A percentile compares a stretch with the other conserved stretches of the same genome.
phyloP scores from a whole-genome alignment of 768 basidiomycete genomes.

The Clitopilus hobsonii region DNA sequence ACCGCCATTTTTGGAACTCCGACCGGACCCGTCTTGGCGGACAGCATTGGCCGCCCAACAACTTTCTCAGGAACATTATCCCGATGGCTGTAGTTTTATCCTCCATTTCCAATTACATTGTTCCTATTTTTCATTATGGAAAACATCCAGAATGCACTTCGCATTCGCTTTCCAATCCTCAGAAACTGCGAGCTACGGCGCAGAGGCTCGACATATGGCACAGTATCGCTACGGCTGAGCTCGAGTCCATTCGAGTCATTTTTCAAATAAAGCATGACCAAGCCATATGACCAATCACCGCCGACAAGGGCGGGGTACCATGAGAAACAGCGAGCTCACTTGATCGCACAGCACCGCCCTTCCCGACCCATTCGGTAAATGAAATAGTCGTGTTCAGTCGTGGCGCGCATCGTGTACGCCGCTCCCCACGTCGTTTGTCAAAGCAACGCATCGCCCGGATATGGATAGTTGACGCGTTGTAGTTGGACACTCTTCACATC shows the following conservation, averaged over 20 bases:
- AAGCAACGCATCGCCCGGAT: not conserved
- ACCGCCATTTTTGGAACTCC: not conserved
- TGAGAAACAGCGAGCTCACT: not conserved
- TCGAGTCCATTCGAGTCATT: constrained; percentile 2
- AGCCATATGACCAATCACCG: not conserved
- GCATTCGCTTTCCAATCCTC: not conserved
- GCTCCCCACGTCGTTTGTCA: not conserved
- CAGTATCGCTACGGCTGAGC: not conserved
- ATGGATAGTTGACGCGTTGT: not conserved
- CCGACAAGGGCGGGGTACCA: not conserved
- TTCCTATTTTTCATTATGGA: not conserved
- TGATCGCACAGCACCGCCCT: not conserved
- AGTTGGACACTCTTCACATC: not conserved
- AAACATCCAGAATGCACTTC: not conserved
- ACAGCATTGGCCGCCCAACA: not conserved
- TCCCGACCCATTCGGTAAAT: not conserved
- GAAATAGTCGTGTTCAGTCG: not conserved
- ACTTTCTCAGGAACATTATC: not conserved
- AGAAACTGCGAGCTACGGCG: not conserved
- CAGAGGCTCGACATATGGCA: not conserved
- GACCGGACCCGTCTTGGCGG: not conserved
- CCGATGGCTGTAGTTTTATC: not conserved
- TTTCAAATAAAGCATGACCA: not conserved
- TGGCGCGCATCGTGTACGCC: not conserved
- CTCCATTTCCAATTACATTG: not conserved